These are phyloP conservation scores for Ulota crispa DNA, from an alignment of 225 moss, liverwort and hornwort genomes.

Conservation along the genomic window DNA sequence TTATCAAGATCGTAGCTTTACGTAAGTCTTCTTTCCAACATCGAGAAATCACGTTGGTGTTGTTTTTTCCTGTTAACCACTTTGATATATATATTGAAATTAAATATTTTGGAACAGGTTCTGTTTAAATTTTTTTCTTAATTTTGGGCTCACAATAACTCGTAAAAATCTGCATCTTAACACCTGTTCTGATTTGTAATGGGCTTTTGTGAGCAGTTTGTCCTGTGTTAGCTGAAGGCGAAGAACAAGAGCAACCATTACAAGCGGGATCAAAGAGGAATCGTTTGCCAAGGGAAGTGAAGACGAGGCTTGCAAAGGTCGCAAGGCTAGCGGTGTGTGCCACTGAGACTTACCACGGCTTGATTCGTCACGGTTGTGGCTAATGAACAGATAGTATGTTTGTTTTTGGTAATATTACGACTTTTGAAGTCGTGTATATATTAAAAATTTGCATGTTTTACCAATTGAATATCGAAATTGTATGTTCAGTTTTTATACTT, in stretches of 20 bases:
- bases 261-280: conserved; percentile 79
- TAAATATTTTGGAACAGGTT: background rate
- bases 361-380: conserved; percentile 19
- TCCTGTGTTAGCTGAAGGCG: conserved; percentile 77
- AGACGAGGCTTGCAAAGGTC: conserved; percentile 97
- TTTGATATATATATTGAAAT: background rate
- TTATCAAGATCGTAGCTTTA: conserved; percentile 71
- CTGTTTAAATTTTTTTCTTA: background rate
- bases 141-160: background rate
- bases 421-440: background rate
- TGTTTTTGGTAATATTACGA: background rate
- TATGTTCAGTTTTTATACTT: background rate
- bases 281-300: conserved; percentile 91
- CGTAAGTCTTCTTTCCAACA: conserved; percentile 46
- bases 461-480: background rate
- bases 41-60: background rate
- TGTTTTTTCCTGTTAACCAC: background rate
- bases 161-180: background rate
- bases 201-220: conserved; percentile 57
- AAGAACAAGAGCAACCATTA: conserved; percentile 65
- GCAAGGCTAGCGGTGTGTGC: conserved; percentile 66
- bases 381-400: conserved; percentile 18
- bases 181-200: conserved; percentile 14
- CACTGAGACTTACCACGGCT: conserved; percentile 28
- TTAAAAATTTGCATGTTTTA: background rate